Base-by-base conservation (phyloP, 805 yeast genomes). In the Isabelozyma pseudorhagii region DNA sequence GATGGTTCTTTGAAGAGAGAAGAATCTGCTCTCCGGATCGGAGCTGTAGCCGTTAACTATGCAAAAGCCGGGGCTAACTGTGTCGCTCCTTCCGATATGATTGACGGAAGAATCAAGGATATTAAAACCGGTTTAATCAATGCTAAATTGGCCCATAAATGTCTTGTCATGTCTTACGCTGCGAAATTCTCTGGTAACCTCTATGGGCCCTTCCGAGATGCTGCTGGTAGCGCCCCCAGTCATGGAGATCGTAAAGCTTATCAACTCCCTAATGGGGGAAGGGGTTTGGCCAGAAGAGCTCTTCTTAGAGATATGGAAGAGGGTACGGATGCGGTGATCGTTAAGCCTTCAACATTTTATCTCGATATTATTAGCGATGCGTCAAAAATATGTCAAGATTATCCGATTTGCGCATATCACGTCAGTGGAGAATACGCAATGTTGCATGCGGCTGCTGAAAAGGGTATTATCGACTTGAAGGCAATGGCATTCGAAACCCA, bases 381-480 rank as follows among this genome's bases (percentile, higher is more conserved):
- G 0, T 75, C 92, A 38, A 84, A 81, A 60, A 77, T 92, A 47
- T 89, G 96, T 62, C 68, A 73, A 46, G 94, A 94, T 65, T 82
- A 87, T 58, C 99, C 99, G 27, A 74, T 94, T 47, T 90, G 97
- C 61, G 92, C 96, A 27, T 94, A 94, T 70, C 99, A 94, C 68
- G 99, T 94, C 21, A 84, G 93, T 65, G 99, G 99, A 40, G 99
- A 94, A 71, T 94, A 81, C 63, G 97, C 98, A 31, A 94, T 94
- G 99, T 70, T 94, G 55, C 96, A 92, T 64, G 99, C 99, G 7
- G 98, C 97, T 47, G 97, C 97, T 29, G 97, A 91, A 62, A 91
- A 91, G 77, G 96, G 96, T 38, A 80, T 92, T 52, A 88, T 86
- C 52, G 97, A 93, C 67, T 79, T 94, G 68, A 86, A 89, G 69